A percentile compares a stretch with the other conserved stretches of the same genome.
These are phyloP conservation scores for Syzygium malaccense DNA, from an alignment of 441 rosid genomes.

Conservation along the genomic window DNA sequence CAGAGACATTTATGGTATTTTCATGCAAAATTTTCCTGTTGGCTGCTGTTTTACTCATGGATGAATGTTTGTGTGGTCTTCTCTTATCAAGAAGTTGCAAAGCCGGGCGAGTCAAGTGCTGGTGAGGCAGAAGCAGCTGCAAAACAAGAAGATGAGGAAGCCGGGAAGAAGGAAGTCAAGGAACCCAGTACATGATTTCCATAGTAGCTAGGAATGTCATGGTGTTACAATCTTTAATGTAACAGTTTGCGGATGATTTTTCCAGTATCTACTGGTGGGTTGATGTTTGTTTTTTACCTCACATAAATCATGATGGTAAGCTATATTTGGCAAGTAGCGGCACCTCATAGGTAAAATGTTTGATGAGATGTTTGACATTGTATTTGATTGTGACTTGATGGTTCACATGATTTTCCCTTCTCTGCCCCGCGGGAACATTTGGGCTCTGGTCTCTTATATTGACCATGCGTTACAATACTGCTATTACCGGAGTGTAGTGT, in stretches of 20 bases:
- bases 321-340: neutral
- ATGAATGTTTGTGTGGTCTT: neutral
- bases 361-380: neutral
- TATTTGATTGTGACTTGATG: neutral
- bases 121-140: constrained; percentile 10
- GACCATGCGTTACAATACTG: neutral
- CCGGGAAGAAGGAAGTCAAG: neutral
- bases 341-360: neutral
- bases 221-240: neutral
- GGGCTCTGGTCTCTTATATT: neutral
- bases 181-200: neutral
- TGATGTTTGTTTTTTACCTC: neutral
- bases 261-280: neutral
- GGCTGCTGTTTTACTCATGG: neutral
- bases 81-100: constrained; percentile 16
- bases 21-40: neutral
- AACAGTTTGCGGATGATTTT: neutral
- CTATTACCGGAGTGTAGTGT: neutral
- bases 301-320: neutral
- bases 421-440: neutral
- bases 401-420: neutral
- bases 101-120: neutral
- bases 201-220: neutral
- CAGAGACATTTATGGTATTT: neutral
- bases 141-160: constrained; percentile 3